phyloP scores from a whole-genome alignment of 2,329 filamentous ascomycete genomes.

The Leptographium wingfieldii region DNA sequence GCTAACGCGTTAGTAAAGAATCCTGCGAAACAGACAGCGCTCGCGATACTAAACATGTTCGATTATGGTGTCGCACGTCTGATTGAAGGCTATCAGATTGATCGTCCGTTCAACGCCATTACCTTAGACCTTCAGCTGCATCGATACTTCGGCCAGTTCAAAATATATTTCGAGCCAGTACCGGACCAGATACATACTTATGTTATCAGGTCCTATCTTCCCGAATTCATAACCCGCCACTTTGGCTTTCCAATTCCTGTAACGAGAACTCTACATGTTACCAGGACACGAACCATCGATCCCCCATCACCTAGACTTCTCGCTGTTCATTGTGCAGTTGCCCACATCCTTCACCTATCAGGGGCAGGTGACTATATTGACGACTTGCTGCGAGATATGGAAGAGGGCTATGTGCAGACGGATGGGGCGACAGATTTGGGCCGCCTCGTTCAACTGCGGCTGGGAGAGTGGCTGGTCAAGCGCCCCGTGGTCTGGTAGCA shows the following conservation, averaged over 20 bases:
- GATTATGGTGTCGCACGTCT: background rate
- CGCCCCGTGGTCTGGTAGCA: background rate
- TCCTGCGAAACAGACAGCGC: background rate
- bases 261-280: background rate
- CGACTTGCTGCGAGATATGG: background rate
- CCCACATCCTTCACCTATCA: background rate
- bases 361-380: background rate
- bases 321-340: background rate
- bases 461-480: background rate
- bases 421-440: background rate
- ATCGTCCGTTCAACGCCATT: background rate
- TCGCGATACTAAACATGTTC: background rate
- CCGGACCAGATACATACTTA: background rate
- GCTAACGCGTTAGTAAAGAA: background rate
- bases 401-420: background rate
- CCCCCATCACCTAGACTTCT: background rate
- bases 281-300: background rate
- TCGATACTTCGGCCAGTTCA: background rate
- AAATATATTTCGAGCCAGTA: background rate
- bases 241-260: background rate
- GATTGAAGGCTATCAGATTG: background rate
- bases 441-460: background rate
- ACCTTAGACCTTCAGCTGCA: background rate
- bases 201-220: background rate
- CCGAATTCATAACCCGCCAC: background rate